phyloP scores from a whole-genome alignment of 208 protist genomes.

The Strigomonas culicis region DNA sequence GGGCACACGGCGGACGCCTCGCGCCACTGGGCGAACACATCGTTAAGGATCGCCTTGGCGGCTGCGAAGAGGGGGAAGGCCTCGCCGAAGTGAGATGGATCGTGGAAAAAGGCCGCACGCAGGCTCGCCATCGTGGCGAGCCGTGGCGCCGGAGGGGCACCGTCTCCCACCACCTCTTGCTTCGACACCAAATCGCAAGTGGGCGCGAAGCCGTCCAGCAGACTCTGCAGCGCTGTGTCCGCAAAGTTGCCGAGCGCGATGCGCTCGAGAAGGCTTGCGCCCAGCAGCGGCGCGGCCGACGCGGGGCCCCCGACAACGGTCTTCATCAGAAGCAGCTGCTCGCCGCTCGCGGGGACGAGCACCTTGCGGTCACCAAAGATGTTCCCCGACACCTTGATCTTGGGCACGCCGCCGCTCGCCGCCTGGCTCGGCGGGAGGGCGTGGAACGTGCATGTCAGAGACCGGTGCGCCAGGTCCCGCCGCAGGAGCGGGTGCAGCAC shows the following conservation, averaged over 20 bases:
- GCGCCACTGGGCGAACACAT: constrained; percentile 23
- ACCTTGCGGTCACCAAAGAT: constrained; percentile 50
- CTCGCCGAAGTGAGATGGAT: constrained; percentile 38
- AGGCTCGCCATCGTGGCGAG: constrained; percentile 30
- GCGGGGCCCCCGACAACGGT: constrained; percentile 23
- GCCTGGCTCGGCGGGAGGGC: too few species aligned
- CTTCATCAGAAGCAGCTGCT: constrained; percentile 50
- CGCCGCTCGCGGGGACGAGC: constrained; percentile 43
- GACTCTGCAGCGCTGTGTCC: constrained; percentile 28
- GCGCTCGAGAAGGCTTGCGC: constrained; percentile 35
- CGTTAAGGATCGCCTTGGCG: constrained; percentile 38
- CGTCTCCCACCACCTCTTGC: not conserved
- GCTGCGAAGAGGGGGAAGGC: constrained; percentile 61
- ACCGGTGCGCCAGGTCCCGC: too few species aligned
- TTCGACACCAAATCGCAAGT: constrained; percentile 8
- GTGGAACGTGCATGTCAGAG: too few species aligned
- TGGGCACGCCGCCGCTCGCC: too few species aligned
- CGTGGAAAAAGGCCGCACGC: constrained; percentile 33
- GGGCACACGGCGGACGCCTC: constrained; percentile 12
- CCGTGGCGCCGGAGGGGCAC: not conserved
- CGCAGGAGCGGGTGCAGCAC: too few species aligned
- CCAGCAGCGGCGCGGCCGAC: not conserved
- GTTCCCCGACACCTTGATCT: not conserved
- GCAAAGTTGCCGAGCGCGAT: constrained; percentile 68
- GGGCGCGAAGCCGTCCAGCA: constrained; percentile 36